Evolutionary conservation across 2,329 filamentous ascomycete genomes (phyloP), one percentile per base, ranked within the genome.

Genomic region (Cladosporium sp.): DNA sequence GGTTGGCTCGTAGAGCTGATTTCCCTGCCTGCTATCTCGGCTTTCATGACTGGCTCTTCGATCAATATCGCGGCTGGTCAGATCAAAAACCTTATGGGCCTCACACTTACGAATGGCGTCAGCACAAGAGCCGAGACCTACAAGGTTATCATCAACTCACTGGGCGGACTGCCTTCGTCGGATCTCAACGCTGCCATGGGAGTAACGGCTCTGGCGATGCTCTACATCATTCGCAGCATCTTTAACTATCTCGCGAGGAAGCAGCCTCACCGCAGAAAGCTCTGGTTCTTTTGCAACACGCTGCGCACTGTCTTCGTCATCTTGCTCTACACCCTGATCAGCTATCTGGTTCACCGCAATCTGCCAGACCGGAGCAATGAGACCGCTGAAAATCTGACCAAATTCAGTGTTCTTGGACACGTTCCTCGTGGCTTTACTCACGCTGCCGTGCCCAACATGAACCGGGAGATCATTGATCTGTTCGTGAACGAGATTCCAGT

Each of bases 21-120:
- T 61, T 88, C 93, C 1, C 81, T 96, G 50, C 85, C 89, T 1
- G 88, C 91, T 0, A 88, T 97, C 48, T 91, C 88, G 0, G 90
- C 93, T 2, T 97, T 96, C 74, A 96, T 97, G 88, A 97, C 93
- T 0, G 92, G 92, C 2, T 96, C 92, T 4, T 90, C 92, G 48
- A 80, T 99, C 68, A 95, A 82, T 61, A 97, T 99, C 64, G 84
- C 82, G 13, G 80, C 83, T 19, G 91, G 93, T 29, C 93, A 99
- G 68, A 77, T 96, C 4, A 86, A 88, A 1, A 79, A 80, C 2
- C 73, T 97, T 68, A 80, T 99, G 73, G 93, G 93, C 6, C 84
- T 96, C 63, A 77, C 76, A 1, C 18, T 48, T 8, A 41, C 27
- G 0, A 56, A 40, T 3, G 80, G 80, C 18, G 83, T 93, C 68